phyloP scores from a whole-genome alignment of 257 asterid genomes.

The Gynochthodes officinalis region DNA sequence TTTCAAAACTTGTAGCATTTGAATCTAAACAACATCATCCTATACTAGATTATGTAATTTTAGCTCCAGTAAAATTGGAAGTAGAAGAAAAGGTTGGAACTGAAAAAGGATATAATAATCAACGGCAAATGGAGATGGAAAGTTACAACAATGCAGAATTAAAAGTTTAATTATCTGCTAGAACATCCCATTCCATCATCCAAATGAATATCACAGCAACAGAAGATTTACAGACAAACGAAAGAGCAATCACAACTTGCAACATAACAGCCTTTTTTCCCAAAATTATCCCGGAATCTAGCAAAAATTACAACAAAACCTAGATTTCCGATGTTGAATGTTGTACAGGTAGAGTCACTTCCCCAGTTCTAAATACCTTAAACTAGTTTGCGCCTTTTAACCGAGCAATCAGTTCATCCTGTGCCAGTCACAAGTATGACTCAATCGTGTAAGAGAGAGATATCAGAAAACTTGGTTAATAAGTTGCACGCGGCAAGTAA shows the following conservation, averaged over 20 bases:
- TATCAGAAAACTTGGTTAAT: neutral
- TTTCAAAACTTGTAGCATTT: too few relatives aligned
- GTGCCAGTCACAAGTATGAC: conserved; percentile 20
- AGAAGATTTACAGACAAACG: neutral
- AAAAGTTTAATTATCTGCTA: neutral
- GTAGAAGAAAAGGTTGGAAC: too few relatives aligned
- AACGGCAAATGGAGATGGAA: too few relatives aligned
- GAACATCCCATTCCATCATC: neutral
- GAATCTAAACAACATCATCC: too few relatives aligned
- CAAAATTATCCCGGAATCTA: neutral
- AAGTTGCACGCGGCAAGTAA: neutral
- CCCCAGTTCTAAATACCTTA: conserved; percentile 19
- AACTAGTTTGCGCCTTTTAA: conserved; percentile 39
- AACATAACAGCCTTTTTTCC: neutral
- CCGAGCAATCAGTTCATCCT: conserved; percentile 71
- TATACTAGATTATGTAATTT: too few relatives aligned
- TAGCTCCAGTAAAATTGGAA: too few relatives aligned
- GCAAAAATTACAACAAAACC: conserved; percentile 17
- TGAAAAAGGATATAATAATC: too few relatives aligned
- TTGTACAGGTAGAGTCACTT: conserved; percentile 21
- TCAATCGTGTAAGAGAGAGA: neutral
- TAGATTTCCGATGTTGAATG: conserved; percentile 15
- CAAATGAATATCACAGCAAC: neutral
- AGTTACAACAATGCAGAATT: neutral
- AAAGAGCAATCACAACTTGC: neutral